Evolutionary conservation across 2,329 filamentous ascomycete species (phyloP).

Genomic region (Metarhizium humberi): DNA sequence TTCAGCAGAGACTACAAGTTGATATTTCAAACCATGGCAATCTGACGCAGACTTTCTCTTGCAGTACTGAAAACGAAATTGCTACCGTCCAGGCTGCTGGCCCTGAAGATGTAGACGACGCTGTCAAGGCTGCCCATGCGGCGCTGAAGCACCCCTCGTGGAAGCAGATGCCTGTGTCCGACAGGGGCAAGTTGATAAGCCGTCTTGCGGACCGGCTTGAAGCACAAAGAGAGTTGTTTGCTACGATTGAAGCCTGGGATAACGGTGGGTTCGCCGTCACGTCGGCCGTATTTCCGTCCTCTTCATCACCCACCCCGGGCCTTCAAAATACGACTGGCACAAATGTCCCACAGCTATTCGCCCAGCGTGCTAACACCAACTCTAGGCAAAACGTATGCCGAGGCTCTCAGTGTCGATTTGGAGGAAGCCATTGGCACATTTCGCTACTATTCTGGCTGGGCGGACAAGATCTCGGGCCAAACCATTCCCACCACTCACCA

Average conservation of each 20-base stretch:
- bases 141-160: conserved; percentile 61
- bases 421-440: conserved; percentile 34
- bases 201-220: conserved; percentile 65
- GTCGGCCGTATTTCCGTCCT: conserved; percentile 23
- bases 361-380: conserved; percentile 55
- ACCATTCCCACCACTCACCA: conserved; percentile 59
- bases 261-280: conserved; percentile 55
- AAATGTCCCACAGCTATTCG: no score
- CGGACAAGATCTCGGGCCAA: conserved; percentile 70
- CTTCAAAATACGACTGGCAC: no score
- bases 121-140: conserved; percentile 47
- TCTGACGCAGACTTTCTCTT: conserved; percentile 10
- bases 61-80: conserved; percentile 21
- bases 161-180: conserved; percentile 56
- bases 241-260: conserved; percentile 66
- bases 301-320: no score
- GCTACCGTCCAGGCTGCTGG: conserved; percentile 20
- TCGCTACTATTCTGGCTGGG: conserved; percentile 70
- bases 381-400: conserved; percentile 60
- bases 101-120: conserved; percentile 19
- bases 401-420: conserved; percentile 58
- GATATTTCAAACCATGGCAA: neutral
- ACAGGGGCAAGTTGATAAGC: conserved; percentile 59
- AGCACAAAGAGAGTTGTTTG: conserved; percentile 41
- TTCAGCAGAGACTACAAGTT: neutral